A percentile compares a stretch with the other conserved stretches of the same genome.
Conservation (phyloP, 768 basidiomycete genomes). For the Mrakia hoshinonis region DNA sequence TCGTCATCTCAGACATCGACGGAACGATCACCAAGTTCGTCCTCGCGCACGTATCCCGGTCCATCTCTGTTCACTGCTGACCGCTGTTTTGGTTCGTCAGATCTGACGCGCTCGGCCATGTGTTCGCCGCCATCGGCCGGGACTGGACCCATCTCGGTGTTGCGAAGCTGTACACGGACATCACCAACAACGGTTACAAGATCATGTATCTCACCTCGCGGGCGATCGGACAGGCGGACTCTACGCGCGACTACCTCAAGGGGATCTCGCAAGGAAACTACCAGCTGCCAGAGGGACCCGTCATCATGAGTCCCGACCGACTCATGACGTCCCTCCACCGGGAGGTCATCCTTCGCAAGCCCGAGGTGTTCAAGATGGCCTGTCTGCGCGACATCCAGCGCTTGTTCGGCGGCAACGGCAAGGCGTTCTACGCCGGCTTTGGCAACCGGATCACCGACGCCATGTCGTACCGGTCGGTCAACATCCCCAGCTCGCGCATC, state of each 20-base stretch:
- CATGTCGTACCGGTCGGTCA: conserved; percentile 91
- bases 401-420: conserved; percentile 58
- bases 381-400: conserved; percentile 90
- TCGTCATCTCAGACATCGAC: conserved; percentile 95
- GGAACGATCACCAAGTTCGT: conserved; percentile 95
- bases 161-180: conserved; percentile 94
- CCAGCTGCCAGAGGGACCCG: conserved; percentile 92
- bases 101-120: conserved; percentile 90
- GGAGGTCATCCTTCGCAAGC: conserved; percentile 97
- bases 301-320: conserved; percentile 97
- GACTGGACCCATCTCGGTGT: conserved; percentile 98
- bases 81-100: conserved; percentile 42
- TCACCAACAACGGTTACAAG: conserved; percentile 86
- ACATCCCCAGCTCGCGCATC: conserved; percentile 84
- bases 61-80: background rate
- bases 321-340: conserved; percentile 88
- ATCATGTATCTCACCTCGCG: conserved; percentile 95
- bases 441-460: conserved; percentile 98
- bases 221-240: conserved; percentile 95
- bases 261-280: conserved; percentile 93
- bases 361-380: conserved; percentile 99
- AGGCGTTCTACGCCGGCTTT: conserved; percentile 93
- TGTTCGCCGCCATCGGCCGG: conserved; percentile 93
- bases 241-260: conserved; percentile 86
- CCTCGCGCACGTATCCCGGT: background rate